A percentile compares a stretch with the other conserved stretches of the same genome.
These are phyloP conservation scores for Penicillium sp. DNA, from an alignment of 2,329 filamentous ascomycete species.

Conservation along the genomic window DNA sequence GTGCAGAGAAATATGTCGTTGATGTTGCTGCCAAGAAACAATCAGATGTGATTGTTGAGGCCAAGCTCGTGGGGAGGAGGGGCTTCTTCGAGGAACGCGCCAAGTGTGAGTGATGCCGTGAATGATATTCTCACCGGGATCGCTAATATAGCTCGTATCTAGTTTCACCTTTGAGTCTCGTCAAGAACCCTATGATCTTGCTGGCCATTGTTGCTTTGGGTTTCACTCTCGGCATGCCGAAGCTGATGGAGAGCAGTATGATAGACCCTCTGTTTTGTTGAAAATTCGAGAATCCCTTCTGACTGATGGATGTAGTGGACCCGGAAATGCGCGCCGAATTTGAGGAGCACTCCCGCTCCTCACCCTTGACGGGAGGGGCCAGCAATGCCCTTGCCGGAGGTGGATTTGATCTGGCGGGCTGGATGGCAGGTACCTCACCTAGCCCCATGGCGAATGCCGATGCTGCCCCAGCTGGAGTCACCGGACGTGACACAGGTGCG, in stretches of 20 bases:
- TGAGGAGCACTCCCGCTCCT: conserved; percentile 81
- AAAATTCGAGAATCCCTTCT: not conserved
- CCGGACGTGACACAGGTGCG: conserved; percentile 29
- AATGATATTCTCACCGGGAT: not conserved
- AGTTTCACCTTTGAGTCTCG: conserved; percentile 78
- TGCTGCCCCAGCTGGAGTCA: conserved; percentile 21
- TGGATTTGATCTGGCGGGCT: conserved; percentile 66
- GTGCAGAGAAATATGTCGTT: conserved; percentile 51
- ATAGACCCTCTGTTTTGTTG: conserved; percentile 20
- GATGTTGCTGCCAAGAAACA: conserved; percentile 26
- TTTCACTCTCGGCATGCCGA: conserved; percentile 89
- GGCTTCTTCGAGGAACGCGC: conserved; percentile 74
- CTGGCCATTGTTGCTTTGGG: conserved; percentile 81
- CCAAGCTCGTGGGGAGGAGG: conserved; percentile 64
- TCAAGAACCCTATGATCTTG: conserved; percentile 97
- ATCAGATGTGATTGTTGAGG: conserved; percentile 57
- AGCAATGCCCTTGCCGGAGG: conserved; percentile 61
- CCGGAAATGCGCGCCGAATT: conserved; percentile 93
- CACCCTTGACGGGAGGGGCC: conserved; percentile 63
- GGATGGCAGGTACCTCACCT: conserved; percentile 61
- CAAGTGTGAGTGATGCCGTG: conserved; percentile 62
- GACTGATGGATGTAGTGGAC: conserved; percentile 67
- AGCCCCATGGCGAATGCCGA: conserved; percentile 24
- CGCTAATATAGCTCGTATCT: conserved; percentile 1
- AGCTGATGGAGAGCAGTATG: conserved; percentile 93